Base-by-base conservation (phyloP, 108 stramenopile species). In the Seminavis robusta region DNA sequence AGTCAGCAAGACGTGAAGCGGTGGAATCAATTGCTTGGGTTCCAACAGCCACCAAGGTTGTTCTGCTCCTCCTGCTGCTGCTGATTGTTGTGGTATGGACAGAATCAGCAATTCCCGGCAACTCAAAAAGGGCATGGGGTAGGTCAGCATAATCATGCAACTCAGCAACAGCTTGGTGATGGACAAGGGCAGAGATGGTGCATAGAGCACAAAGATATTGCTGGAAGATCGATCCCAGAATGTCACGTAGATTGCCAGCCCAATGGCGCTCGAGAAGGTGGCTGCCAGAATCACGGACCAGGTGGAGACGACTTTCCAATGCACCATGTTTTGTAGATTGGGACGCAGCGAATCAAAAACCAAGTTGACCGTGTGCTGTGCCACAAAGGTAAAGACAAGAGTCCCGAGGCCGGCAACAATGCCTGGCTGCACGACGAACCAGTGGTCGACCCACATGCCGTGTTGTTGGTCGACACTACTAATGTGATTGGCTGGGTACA, bases 361-460 rank as follows among this genome's bases (percentile, higher is more conserved):
- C 33, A 76, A 67, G 44, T 84, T 73, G 32, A 71, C 65, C 21
- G 70, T 63, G 33, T 84, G 79, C 19, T 81, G 80, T 19, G 76
- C 61, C 11, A 81, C 77, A 47, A 81, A 81, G 21, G 80, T 67
- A 33, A 81, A 85, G 7, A 79, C 80, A 51, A 85, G 79, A 7
- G 77, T 79, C 21, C 84, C 84, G 9, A 81, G 42, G 30, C 67
- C 65, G 33, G 61, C 54, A 47, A 76, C 24, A 24, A 77, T 49
- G 0, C 71, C 74, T 13, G 52, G 6, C 25, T 23, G 33, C 11
- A 47, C 33, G 11, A 59, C 45, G 13, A 46, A 31, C 49, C 61
- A 61, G 29, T 52, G 50, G 9, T 51, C n/a, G 8, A 39, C 50
- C 8, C 8, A 36, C 36, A 11, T 10, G 36, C 11, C 8, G 36